These are phyloP conservation scores for Colletotrichum sublineola DNA, from an alignment of 2,329 filamentous ascomycete species.

Conservation along the genomic window DNA sequence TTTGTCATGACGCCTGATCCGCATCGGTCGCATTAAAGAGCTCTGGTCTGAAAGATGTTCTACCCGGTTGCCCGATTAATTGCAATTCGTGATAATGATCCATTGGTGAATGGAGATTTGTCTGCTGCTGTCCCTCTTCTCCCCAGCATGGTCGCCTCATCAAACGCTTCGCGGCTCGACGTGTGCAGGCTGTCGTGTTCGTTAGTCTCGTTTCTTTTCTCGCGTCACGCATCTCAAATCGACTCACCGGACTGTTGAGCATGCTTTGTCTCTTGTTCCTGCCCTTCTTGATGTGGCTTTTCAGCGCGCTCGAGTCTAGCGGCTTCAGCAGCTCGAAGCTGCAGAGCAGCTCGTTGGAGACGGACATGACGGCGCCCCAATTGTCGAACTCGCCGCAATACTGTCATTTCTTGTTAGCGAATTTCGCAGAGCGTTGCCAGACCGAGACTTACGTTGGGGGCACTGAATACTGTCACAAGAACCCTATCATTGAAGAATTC, in stretches of 20 bases:
- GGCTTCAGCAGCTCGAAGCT: slow-evolving; percentile 98
- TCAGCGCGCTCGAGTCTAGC: slow-evolving; percentile 93
- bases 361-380: slow-evolving; percentile 99
- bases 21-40: slow-evolving; percentile 11
- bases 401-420: slow-evolving; percentile 61
- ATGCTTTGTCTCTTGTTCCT: slow-evolving; percentile 94
- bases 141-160: slow-evolving; percentile 28
- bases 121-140: slow-evolving; percentile 35
- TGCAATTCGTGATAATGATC: slow-evolving; percentile 35
- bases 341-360: slow-evolving; percentile 91
- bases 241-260: slow-evolving; percentile 93
- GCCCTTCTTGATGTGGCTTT: slow-evolving; percentile 99
- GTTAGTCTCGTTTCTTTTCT: slow-evolving; percentile 32
- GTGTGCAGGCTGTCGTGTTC: slow-evolving; percentile 61
- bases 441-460: slow-evolving; percentile 84
- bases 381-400: slow-evolving; percentile 99
- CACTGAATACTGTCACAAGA: slow-evolving; percentile 96
- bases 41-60: slow-evolving; percentile 19
- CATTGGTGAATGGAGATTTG: slow-evolving; percentile 25
- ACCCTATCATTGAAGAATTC: slow-evolving; percentile 98
- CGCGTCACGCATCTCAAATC: not conserved
- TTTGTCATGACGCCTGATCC: slow-evolving; percentile 37
- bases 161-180: slow-evolving; percentile 70
- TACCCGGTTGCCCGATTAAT: slow-evolving; percentile 39
- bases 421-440: not conserved